Evolutionary conservation across 2,329 filamentous ascomycete genomes (phyloP).

Genomic region (Basipetospora chlamydospora): DNA sequence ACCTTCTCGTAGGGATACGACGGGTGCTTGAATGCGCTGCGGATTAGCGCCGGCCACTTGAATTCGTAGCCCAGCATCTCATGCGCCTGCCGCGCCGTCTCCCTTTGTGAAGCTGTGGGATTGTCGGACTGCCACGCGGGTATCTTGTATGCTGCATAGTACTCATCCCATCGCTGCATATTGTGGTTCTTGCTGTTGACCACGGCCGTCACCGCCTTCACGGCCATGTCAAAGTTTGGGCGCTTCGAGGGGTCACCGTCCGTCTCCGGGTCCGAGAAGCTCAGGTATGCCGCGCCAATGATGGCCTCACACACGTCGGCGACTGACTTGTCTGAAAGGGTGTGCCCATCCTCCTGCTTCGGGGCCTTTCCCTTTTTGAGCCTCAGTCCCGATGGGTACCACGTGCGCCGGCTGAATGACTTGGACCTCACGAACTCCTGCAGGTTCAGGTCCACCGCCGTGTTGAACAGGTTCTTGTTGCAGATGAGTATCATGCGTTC

Average conservation of each 20-base stretch:
- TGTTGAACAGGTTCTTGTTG: conserved; percentile 78
- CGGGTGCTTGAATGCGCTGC: conserved; percentile 78
- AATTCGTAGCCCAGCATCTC: conserved; percentile 48
- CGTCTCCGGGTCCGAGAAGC: conserved; percentile 19
- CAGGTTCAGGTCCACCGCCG: conserved; percentile 50
- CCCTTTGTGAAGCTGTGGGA: conserved; percentile 50
- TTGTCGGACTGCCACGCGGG: conserved; percentile 55
- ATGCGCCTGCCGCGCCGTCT: conserved; percentile 52
- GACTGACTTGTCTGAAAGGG: conserved; percentile 73
- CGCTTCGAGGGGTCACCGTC: conserved; percentile 23
- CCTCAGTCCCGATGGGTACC: conserved; percentile 74
- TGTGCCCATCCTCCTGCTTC: conserved; percentile 36
- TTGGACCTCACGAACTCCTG: conserved; percentile 71
- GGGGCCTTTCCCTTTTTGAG: conserved; percentile 58
- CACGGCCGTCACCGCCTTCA: conserved; percentile 51
- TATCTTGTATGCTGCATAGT: conserved; percentile 51
- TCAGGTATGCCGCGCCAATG: conserved; percentile 69
- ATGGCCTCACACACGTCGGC: conserved; percentile 91
- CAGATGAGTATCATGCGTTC: conserved; percentile 82
- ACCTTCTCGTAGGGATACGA: conserved; percentile 74
- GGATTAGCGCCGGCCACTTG: conserved; percentile 57
- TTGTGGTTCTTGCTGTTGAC: conserved; percentile 56
- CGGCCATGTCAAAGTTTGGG: conserved; percentile 36
- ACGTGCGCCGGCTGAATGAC: conserved; percentile 65
- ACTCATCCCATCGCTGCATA: conserved; percentile 58